phyloP scores from a whole-genome alignment of 2,329 filamentous ascomycete genomes.

The Alternaria ventricosa region DNA sequence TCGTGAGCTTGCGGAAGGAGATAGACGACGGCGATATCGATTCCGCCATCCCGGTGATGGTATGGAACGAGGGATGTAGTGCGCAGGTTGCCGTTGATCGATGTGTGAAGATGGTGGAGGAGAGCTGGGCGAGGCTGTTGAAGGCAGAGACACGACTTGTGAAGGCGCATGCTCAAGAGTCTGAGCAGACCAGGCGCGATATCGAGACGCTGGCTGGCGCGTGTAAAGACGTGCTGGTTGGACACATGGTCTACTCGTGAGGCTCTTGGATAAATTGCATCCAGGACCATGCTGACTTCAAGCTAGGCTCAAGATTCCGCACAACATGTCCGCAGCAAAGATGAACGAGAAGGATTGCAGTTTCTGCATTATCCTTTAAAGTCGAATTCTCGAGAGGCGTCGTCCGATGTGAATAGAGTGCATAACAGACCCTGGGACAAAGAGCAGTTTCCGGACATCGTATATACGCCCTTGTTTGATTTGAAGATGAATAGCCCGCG shows the following conservation, averaged over 20 bases:
- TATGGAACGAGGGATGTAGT: conserved; percentile 15
- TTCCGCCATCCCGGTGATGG: conserved; percentile 16
- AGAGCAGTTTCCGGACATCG: background rate
- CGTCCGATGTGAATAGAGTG: background rate
- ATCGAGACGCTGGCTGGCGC: conserved; percentile 8
- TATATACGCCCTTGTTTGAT: background rate
- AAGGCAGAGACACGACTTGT: conserved; percentile 6
- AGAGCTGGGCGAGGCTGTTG: conserved; percentile 8
- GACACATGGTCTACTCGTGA: conserved; percentile 15
- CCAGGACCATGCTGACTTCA: background rate
- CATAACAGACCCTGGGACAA: background rate
- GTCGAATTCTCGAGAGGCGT: background rate
- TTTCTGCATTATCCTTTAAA: conserved; percentile 4
- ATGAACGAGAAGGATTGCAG: conserved; percentile 8
- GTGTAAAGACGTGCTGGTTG: conserved; percentile 15
- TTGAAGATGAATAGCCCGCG: background rate
- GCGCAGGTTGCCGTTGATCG: conserved; percentile 15
- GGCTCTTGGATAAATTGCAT: background rate
- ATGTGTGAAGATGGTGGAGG: conserved; percentile 8
- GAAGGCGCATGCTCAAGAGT: background rate
- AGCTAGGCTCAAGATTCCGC: conserved; percentile 6
- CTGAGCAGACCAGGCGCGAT: conserved; percentile 3
- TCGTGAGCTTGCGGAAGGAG: conserved; percentile 18
- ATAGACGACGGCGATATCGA: conserved; percentile 13
- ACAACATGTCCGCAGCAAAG: conserved; percentile 11